Conservation (phyloP, 768 basidiomycete species). For the Hemileccinum rubropunctum region DNA sequence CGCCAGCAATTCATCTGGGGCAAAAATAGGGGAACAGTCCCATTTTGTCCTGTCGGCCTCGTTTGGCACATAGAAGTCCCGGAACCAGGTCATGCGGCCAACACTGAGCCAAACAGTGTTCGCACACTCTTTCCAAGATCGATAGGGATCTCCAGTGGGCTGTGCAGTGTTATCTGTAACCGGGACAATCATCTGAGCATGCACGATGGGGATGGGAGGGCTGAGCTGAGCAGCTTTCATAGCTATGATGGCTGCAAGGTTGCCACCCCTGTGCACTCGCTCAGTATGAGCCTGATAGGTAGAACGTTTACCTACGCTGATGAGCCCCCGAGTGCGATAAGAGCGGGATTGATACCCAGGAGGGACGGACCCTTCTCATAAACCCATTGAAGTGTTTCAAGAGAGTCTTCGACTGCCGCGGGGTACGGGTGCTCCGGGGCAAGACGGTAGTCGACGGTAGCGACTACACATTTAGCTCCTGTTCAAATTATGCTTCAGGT, state of each 20-base stretch:
- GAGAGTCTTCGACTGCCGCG: conserved; percentile 31
- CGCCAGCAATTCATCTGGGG: conserved; percentile 52
- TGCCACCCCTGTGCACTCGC: conserved; percentile 55
- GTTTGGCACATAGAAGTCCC: conserved; percentile 64
- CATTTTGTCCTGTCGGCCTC: conserved; percentile 58
- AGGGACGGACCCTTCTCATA: conserved; percentile 40
- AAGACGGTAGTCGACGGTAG: conserved; percentile 33
- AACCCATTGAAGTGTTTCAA: conserved; percentile 37
- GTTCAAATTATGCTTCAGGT: neutral
- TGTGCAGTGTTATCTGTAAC: conserved; percentile 72
- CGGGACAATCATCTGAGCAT: conserved; percentile 70
- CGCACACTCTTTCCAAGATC: conserved; percentile 58
- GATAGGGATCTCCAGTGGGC: conserved; percentile 36
- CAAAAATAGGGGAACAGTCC: conserved; percentile 72
- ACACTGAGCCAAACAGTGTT: conserved; percentile 61
- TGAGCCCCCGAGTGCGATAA: conserved; percentile 69
- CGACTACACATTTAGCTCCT: conserved; percentile 35
- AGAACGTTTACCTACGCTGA: conserved; percentile 48
- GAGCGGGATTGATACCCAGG: conserved; percentile 47
- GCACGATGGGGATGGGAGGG: conserved; percentile 52
- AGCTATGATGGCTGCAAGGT: conserved; percentile 64
- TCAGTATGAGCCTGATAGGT: neutral
- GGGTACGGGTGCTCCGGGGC: conserved; percentile 35
- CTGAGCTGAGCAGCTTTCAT: conserved; percentile 55
- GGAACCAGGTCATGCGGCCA: conserved; percentile 74